These are phyloP conservation scores for Fusarium coicis DNA, from an alignment of 2,329 filamentous ascomycete species.

Conservation along the genomic window DNA sequence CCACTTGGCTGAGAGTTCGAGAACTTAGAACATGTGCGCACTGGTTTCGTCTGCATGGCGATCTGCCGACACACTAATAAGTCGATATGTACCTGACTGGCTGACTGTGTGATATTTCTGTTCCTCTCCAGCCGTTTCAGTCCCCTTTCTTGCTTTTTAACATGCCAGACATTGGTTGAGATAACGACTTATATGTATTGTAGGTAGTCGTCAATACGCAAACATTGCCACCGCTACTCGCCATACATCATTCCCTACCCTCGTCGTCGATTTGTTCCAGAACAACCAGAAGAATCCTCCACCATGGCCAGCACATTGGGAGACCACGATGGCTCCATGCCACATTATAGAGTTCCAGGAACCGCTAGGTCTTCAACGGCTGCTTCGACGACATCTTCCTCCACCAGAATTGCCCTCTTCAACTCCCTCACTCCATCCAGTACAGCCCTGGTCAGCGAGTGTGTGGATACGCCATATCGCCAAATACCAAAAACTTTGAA, in stretches of 20 bases:
- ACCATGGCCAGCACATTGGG: conserved; percentile 18
- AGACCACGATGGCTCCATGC: conserved; percentile 7
- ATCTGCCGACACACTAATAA: conserved; percentile 26
- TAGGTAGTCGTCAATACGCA: background rate
- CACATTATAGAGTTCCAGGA: conserved; percentile 21
- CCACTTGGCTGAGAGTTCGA: conserved; percentile 23
- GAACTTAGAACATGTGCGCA: conserved; percentile 12
- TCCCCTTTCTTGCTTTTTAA: background rate
- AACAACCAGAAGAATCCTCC: background rate
- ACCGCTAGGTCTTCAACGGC: conserved; percentile 28
- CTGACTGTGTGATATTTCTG: conserved; percentile 11
- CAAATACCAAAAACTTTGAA: conserved; percentile 22
- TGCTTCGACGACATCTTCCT: conserved; percentile 27
- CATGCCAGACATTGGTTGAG: conserved; percentile 1
- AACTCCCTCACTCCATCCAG: conserved; percentile 31
- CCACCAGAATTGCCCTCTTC: conserved; percentile 28
- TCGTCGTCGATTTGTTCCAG: background rate
- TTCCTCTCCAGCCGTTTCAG: conserved; percentile 5
- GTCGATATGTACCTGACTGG: conserved; percentile 1
- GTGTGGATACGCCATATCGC: conserved; percentile 23
- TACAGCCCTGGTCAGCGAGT: conserved; percentile 34
- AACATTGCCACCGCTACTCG: background rate
- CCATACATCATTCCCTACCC: background rate
- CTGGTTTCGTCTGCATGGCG: conserved; percentile 24
- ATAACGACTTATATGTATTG: background rate